phyloP scores from a whole-genome alignment of 192 early-diverging fungal species.

The Piromyces finnis region DNA sequence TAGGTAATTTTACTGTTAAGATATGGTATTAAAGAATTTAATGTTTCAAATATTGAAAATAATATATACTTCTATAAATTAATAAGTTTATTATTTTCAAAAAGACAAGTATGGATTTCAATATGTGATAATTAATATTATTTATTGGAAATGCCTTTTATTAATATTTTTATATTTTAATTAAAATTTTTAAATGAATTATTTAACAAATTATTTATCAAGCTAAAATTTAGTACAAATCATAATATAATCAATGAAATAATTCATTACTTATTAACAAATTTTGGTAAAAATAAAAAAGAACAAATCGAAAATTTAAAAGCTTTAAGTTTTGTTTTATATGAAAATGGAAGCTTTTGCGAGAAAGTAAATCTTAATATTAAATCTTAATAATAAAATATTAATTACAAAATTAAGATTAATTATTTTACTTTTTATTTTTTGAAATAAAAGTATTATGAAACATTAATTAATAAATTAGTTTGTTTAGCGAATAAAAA shows the following conservation, averaged over 20 bases:
- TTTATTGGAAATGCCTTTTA: no score
- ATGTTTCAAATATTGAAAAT: neutral
- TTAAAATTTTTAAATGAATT: no score
- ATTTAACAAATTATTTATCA: no score
- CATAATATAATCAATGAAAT: neutral
- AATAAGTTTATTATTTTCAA: neutral
- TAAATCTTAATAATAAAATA: no score
- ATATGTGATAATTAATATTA: no score
- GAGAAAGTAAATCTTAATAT: neutral
- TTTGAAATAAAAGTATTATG: neutral
- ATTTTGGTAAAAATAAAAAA: neutral
- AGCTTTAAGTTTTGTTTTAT: neutral
- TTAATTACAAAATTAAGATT: no score
- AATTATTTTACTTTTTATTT: no score
- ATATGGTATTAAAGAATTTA: neutral
- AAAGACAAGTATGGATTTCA: neutral
- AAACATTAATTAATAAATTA: neutral
- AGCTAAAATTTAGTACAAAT: neutral
- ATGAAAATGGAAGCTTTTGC: neutral
- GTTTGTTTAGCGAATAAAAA: neutral
- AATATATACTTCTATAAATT: neutral
- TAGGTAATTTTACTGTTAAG: neutral
- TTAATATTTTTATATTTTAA: no score
- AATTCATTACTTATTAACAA: neutral
- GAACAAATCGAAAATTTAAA: neutral